Percentiles rank a stretch among this genome's conserved stretches.
Evolutionary conservation across 2,329 filamentous ascomycete genomes (phyloP).

Genomic region (Pseudogymnoascus sp.): DNA sequence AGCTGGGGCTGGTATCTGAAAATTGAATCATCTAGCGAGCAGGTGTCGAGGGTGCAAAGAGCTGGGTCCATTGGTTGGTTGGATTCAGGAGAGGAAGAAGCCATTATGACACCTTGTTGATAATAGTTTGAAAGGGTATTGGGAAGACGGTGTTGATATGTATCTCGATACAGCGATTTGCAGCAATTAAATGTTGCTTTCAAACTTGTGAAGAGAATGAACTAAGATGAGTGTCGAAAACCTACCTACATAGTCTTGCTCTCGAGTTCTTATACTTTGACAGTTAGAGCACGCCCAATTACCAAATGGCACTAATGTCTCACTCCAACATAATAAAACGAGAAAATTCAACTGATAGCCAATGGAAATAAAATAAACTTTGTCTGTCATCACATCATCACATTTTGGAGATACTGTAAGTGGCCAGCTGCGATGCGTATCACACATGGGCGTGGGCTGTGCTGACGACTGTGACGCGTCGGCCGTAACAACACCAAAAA

Average conservation of each 20-base stretch:
- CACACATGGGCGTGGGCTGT: no score
- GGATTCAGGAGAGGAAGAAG: not conserved
- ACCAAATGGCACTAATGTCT: not conserved
- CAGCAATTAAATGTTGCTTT: not conserved
- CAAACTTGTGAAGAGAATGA: not conserved
- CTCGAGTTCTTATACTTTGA: not conserved
- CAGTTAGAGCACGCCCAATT: not conserved
- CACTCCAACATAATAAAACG: not conserved
- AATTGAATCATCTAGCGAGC: slow-evolving; percentile 30
- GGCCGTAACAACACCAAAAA: not conserved
- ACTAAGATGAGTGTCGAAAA: not conserved
- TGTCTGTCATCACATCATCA: not conserved
- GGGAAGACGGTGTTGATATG: not conserved
- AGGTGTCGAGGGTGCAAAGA: slow-evolving; percentile 31
- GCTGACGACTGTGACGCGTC: not conserved
- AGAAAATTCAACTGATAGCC: not conserved
- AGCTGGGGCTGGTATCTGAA: slow-evolving; percentile 48
- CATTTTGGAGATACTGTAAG: not conserved
- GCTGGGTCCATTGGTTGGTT: not conserved
- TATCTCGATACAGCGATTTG: not conserved
- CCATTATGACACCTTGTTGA: not conserved
- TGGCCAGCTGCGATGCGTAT: not conserved
- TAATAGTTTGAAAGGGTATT: not conserved
- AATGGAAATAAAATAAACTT: slow-evolving; percentile 1
- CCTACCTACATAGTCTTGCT: not conserved